Evolutionary conservation across 805 yeast genomes (phyloP), one percentile per base, ranked within the genome.

Genomic region (Candida odintsovae): DNA sequence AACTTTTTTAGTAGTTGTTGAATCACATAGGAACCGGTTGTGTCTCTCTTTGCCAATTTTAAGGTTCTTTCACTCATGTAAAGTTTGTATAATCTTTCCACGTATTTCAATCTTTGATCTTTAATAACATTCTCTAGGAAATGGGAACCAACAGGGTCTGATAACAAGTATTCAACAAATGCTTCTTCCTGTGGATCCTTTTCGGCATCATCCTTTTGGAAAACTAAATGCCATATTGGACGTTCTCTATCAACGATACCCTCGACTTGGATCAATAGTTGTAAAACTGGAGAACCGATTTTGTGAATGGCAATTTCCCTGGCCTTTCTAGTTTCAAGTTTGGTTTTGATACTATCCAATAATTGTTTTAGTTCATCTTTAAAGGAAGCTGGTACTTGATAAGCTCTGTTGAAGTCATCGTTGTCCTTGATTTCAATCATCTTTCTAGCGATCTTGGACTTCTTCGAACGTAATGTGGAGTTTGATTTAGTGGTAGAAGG

Each of bases 71-170:
- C 86, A 50, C 75, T 76, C 82, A 90, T 86, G 67, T 90, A 87
- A 6, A 77, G 63, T 37, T 67, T 68, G 68, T 80, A 88, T 41
- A 92, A 64, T 55, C 96, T 75, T 56, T 83, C 86, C 19, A 86
- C 77, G 59, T 79, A 82, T 52, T 80, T 83, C 51, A 77, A 67
- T 53, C 94, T 80, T 50, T 83, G 82, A 48, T 76, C 77, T 41
- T 75, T 78, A 43, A 90, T 71, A 11, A 82, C 76, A 18, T 82
- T 75, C 64, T 94, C 89, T 23, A 92, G 71, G 69, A 94, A 92
- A 66, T 90, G 97, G 1, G 95, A 85, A 0, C 98, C 99, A n/a
- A 90, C 88, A 1, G 95, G 72, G 59, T 90, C 96, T 9, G 94
- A 79, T 33, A 92, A 67, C 45, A 90, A 71, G 57, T 85, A 86